Evolutionary conservation across 2,329 filamentous ascomycete genomes (phyloP), one percentile per base, ranked within the genome.

Genomic region (Colletotrichum abscissum): DNA sequence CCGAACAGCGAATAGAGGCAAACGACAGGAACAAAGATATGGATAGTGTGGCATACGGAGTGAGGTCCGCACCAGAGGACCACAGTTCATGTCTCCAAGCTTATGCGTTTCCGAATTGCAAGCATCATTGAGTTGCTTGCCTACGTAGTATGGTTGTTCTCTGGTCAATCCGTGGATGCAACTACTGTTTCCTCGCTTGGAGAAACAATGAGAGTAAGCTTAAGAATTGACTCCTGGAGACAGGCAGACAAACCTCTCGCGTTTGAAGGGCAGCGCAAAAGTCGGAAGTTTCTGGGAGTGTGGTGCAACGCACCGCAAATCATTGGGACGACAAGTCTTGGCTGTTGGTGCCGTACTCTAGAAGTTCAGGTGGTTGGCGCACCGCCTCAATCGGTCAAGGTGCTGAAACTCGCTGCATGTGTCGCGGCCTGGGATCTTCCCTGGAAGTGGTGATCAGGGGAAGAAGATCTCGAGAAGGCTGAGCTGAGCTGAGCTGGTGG

Each of bases 361-460:
- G 19, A 5, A 52, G 67, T 62, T 73, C 62, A 67, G 71, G 62
- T 71, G 67, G 63, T 66, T 73, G 71, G 71, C 46, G 67, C 71
- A 62, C 59, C 68, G 56, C 28, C 67, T 62, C 67, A 24, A 12
- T 57, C 54, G 30, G 35, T 9, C 26, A 73, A 73, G 14, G 49
- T 35, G 67, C 67, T 73, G 71, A 73, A 73, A 71, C 71, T 57
- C 70, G 60, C 65, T 56, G 65, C 55, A 46, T 49, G 46, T 54
- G 12, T 54, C 19, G 49, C 22, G 19, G 49, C 7, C 67, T 5
- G 62, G 71, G 67, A 62, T 71, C 24, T 49, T 62, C 71, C 67
- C 19, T 38, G 71, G 22, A 42, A 22, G 12, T 1, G 56, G 5
- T 22, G 62, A 62, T 70, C 67, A 69, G 67, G 58, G 54, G 66